Conservation (phyloP, 2,329 filamentous ascomycete species). For the Blastomyces silverae region DNA sequence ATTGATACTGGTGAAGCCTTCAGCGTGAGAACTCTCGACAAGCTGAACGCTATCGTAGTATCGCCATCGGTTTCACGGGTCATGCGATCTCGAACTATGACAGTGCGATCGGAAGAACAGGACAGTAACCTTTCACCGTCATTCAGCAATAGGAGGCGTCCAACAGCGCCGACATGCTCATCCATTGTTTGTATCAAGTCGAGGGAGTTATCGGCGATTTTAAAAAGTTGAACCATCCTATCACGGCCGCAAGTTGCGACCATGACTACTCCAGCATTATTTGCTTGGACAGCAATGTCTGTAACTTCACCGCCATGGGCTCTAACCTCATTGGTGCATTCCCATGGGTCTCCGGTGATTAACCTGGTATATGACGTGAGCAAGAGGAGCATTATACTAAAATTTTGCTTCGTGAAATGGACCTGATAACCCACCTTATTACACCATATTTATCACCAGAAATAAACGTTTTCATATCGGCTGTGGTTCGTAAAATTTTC, state of each 20-base stretch:
- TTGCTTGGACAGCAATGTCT: slow-evolving; percentile 66
- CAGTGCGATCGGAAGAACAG: slow-evolving; percentile 77
- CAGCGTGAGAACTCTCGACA: slow-evolving; percentile 68
- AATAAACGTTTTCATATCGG: slow-evolving; percentile 60
- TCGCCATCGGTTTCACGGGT: slow-evolving; percentile 52
- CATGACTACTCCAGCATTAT: slow-evolving; percentile 51
- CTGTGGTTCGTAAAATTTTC: slow-evolving; percentile 53
- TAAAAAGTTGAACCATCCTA: slow-evolving; percentile 88
- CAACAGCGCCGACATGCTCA: slow-evolving; percentile 84
- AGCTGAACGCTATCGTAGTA: slow-evolving; percentile 66
- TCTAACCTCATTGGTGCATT: slow-evolving; percentile 64
- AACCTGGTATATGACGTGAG: slow-evolving; percentile 28
- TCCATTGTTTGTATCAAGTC: slow-evolving; percentile 83
- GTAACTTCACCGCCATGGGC: slow-evolving; percentile 83
- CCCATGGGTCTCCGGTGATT: slow-evolving; percentile 47
- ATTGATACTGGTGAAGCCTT: slow-evolving; percentile 86
- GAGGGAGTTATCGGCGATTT: slow-evolving; percentile 53
- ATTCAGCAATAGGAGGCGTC: slow-evolving; percentile 65
- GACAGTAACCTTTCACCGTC: slow-evolving; percentile 69
- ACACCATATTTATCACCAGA: slow-evolving; percentile 83
- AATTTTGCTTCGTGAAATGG: background rate
- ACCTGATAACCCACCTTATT: slow-evolving; percentile 46
- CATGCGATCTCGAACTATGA: slow-evolving; percentile 74
- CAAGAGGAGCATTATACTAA: slow-evolving; percentile 10
- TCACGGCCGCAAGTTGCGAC: slow-evolving; percentile 82